A percentile compares a stretch with the other conserved stretches of the same genome.
Evolutionary conservation across 2,329 filamentous ascomycete genomes (phyloP).

Genomic region (Pseudocercospora fuligena): DNA sequence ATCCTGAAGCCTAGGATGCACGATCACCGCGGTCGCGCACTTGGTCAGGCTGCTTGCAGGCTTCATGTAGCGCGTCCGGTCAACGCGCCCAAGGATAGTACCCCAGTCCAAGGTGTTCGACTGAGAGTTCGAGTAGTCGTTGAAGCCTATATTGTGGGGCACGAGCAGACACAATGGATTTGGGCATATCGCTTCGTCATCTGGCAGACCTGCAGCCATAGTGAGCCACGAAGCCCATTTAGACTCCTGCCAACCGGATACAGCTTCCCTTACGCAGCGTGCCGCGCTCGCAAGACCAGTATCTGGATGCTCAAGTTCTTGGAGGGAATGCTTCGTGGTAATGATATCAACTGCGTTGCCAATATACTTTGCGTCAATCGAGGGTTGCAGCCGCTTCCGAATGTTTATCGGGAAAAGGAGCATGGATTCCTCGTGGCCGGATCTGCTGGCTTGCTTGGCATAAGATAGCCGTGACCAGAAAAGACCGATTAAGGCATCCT

Average conservation of each 20-base stretch:
- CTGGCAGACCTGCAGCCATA: slow-evolving; percentile 20
- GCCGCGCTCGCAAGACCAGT: slow-evolving; percentile 21
- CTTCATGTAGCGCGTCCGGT: slow-evolving; percentile 23
- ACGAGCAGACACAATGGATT: slow-evolving; percentile 23
- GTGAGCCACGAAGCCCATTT: slow-evolving; percentile 23
- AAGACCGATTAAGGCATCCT: slow-evolving; percentile 25
- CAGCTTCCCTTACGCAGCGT: slow-evolving; percentile 19
- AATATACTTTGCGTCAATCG: slow-evolving; percentile 21
- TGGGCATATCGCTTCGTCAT: slow-evolving; percentile 25
- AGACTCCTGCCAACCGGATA: slow-evolving; percentile 19
- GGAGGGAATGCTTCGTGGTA: slow-evolving; percentile 1
- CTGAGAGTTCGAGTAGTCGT: slow-evolving; percentile 27
- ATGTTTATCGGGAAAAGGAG: slow-evolving; percentile 27
- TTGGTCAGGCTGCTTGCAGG: slow-evolving; percentile 16
- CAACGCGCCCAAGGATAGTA: slow-evolving; percentile 18
- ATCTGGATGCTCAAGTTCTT: slow-evolving; percentile 14
- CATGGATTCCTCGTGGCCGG: slow-evolving; percentile 16
- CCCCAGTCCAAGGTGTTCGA: slow-evolving; percentile 24
- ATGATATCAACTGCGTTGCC: slow-evolving; percentile 27
- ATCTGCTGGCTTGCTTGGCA: slow-evolving; percentile 17
- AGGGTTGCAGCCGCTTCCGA: slow-evolving; percentile 20
- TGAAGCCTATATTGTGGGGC: slow-evolving; percentile 27
- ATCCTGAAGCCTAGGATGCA: slow-evolving; percentile 23
- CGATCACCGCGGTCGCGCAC: slow-evolving; percentile 25
- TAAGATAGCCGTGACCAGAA: slow-evolving; percentile 27